A percentile compares a stretch with the other conserved stretches of the same genome.
phyloP scores from a whole-genome alignment of 371 early-diverging fungal genomes.

The Zychaea mexicana region DNA sequence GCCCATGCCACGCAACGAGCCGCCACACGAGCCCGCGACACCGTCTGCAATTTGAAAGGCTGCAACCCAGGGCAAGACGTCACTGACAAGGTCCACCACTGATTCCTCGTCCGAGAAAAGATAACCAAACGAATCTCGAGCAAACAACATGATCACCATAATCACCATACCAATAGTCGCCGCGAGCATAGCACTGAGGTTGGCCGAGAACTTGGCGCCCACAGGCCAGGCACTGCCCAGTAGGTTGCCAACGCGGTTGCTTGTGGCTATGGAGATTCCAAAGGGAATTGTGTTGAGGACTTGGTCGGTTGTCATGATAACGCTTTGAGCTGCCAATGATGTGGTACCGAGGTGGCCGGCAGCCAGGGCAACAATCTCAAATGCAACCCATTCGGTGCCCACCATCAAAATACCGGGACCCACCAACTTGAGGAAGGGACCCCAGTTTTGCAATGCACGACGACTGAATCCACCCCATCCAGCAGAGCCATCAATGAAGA shows the following conservation, averaged over 20 bases:
- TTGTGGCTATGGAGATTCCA: slow-evolving; percentile 66
- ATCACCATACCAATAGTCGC: slow-evolving; percentile 62
- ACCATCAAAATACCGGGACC: slow-evolving; percentile 51
- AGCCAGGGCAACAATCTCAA: slow-evolving; percentile 74
- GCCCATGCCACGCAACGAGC: slow-evolving; percentile 65
- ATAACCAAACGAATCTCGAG: slow-evolving; percentile 50
- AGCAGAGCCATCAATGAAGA: slow-evolving; percentile 56
- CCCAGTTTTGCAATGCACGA: slow-evolving; percentile 50
- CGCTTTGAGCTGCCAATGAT: slow-evolving; percentile 76
- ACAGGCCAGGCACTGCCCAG: slow-evolving; percentile 60
- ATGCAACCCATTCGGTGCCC: slow-evolving; percentile 79
- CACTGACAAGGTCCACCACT: slow-evolving; percentile 63
- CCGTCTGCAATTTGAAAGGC: slow-evolving; percentile 73
- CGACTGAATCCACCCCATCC: slow-evolving; percentile 72
- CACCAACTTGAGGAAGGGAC: slow-evolving; percentile 67
- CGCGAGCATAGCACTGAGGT: slow-evolving; percentile 70
- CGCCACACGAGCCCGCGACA: slow-evolving; percentile 58
- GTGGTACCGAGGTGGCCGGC: slow-evolving; percentile 75
- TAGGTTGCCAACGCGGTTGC: slow-evolving; percentile 74
- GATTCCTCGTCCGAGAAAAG: slow-evolving; percentile 61
- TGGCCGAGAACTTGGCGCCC: slow-evolving; percentile 75
- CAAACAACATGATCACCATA: slow-evolving; percentile 51
- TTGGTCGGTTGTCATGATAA: slow-evolving; percentile 29
- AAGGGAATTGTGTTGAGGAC: slow-evolving; percentile 47
- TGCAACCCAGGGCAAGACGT: slow-evolving; percentile 70